These are phyloP conservation scores for Ophiocordyceps camponoti-saundersi DNA, from an alignment of 2,329 filamentous ascomycete genomes.

Conservation along the genomic window DNA sequence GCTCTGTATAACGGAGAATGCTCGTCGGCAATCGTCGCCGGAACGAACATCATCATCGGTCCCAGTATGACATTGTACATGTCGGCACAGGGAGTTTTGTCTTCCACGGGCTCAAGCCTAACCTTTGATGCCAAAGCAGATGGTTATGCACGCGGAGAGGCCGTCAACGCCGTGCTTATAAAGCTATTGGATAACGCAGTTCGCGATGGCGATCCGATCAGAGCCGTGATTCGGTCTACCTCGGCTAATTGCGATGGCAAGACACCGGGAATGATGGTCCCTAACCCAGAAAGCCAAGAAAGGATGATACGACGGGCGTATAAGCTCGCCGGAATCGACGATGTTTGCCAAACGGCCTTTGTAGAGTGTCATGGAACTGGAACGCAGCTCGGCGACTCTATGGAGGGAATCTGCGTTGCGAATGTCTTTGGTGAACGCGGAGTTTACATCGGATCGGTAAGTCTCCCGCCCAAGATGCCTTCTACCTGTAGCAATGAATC, in stretches of 20 bases:
- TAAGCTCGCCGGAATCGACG: slow-evolving; percentile 8
- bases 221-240: slow-evolving; percentile 20
- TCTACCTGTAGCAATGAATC: too few species aligned
- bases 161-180: slow-evolving; percentile 23
- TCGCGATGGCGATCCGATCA: slow-evolving; percentile 24
- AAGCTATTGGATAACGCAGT: slow-evolving; percentile 29
- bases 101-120: slow-evolving; percentile 13
- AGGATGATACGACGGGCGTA: slow-evolving; percentile 15
- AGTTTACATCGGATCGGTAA: slow-evolving; percentile 13
- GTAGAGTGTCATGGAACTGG: slow-evolving; percentile 24
- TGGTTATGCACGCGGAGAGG: slow-evolving; percentile 35
- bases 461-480: neutral
- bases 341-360: slow-evolving; percentile 12
- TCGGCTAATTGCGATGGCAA: slow-evolving; percentile 25
- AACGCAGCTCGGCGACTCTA: slow-evolving; percentile 18
- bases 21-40: slow-evolving; percentile 12
- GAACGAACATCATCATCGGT: slow-evolving; percentile 12
- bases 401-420: slow-evolving; percentile 18
- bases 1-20: slow-evolving; percentile 9
- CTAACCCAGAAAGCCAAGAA: slow-evolving; percentile 16
- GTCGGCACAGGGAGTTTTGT: slow-evolving; percentile 17
- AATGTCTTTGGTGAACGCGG: slow-evolving; percentile 11
- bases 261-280: slow-evolving; percentile 20
- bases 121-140: slow-evolving; percentile 26
- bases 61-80: slow-evolving; percentile 3